phyloP scores from a whole-genome alignment of 73 alveolate genomes.

The Symbiodinium pilosum region DNA sequence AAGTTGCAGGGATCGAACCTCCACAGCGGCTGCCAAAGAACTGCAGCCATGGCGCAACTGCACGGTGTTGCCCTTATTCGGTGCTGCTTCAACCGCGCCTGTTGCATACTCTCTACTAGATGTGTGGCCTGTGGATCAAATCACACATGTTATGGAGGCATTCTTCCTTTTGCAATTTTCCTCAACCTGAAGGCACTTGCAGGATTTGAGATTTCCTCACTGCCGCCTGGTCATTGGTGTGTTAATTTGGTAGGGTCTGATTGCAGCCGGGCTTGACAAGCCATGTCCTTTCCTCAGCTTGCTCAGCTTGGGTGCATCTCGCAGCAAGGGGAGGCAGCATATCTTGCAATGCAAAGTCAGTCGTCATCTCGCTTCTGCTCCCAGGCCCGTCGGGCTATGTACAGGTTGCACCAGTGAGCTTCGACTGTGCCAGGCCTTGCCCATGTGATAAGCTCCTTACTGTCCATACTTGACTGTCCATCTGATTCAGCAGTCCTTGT shows the following conservation, averaged over 20 bases:
- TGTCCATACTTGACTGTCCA: too few relatives aligned
- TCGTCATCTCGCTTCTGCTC: neutral
- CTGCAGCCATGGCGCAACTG: too few relatives aligned
- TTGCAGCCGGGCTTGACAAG: neutral
- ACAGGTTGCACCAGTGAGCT: neutral
- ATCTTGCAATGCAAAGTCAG: neutral
- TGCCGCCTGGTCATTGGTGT: neutral
- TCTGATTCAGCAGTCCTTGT: neutral
- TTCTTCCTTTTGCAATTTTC: neutral
- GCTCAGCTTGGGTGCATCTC: too few relatives aligned
- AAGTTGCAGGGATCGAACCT: too few relatives aligned
- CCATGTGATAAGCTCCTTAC: neutral
- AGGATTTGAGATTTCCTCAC: neutral
- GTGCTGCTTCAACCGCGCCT: too few relatives aligned
- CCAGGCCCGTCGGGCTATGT: neutral
- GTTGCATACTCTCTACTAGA: too few relatives aligned
- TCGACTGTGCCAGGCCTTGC: conserved; percentile 1
- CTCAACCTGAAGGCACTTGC: neutral
- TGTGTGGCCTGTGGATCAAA: too few relatives aligned
- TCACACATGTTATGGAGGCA: too few relatives aligned
- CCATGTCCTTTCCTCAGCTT: neutral
- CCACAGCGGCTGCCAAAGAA: too few relatives aligned
- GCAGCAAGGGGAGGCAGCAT: too few relatives aligned
- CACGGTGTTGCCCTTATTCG: too few relatives aligned
- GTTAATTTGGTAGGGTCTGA: neutral